phyloP scores from a whole-genome alignment of 1,284 basidiomycete genomes.

The Taiwanofungus camphoratus region DNA sequence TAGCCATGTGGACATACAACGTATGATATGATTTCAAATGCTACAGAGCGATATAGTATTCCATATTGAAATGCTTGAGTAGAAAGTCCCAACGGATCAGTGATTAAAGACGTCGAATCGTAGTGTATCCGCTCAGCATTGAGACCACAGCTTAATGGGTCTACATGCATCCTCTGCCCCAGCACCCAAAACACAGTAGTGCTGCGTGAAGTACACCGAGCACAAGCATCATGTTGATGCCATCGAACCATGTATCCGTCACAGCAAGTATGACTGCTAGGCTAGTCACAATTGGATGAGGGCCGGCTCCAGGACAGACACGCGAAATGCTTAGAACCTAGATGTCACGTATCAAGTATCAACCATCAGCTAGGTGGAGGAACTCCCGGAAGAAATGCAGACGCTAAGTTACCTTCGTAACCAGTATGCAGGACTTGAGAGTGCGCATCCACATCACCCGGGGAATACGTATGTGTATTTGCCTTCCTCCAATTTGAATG shows the following conservation, averaged over 20 bases:
- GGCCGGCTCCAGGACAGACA: slow-evolving; percentile 25
- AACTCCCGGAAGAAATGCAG: slow-evolving; percentile 5
- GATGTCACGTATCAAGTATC: slow-evolving; percentile 2
- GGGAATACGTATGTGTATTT: slow-evolving; percentile 14
- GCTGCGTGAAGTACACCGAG: slow-evolving; percentile 36
- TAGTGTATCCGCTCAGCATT: too few relatives aligned
- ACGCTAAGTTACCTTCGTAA: slow-evolving; percentile 42
- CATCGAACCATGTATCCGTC: slow-evolving; percentile 41
- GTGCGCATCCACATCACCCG: slow-evolving; percentile 20
- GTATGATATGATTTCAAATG: too few relatives aligned
- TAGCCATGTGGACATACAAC: too few relatives aligned
- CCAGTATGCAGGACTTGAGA: slow-evolving; percentile 26
- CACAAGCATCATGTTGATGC: slow-evolving; percentile 30
- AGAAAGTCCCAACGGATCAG: too few relatives aligned
- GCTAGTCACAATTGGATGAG: slow-evolving; percentile 14
- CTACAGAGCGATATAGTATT: too few relatives aligned
- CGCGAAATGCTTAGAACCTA: slow-evolving; percentile 31
- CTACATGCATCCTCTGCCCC: slow-evolving; percentile 5
- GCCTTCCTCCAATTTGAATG: slow-evolving; percentile 7
- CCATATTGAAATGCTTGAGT: too few relatives aligned
- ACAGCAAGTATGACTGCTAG: slow-evolving; percentile 35
- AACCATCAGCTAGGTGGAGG: background rate
- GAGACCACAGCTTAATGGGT: too few relatives aligned
- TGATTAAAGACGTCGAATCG: too few relatives aligned
- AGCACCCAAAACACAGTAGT: slow-evolving; percentile 20